Evolutionary conservation across 1,139 yeast genomes (phyloP), one percentile per base, ranked within the genome.

Genomic region (Yamadazyma pseudoaaseri): DNA sequence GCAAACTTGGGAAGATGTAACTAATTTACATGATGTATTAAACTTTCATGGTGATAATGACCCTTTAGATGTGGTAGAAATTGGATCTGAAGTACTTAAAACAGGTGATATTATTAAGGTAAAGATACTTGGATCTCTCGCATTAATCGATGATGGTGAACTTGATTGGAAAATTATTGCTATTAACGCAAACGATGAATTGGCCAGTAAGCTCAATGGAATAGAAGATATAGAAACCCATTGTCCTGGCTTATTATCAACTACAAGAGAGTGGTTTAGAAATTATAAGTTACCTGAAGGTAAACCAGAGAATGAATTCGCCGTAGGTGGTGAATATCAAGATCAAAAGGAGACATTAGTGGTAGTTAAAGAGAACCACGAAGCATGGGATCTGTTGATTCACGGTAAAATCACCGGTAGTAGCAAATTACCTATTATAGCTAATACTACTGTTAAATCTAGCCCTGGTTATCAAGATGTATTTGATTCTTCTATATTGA

Each of bases 1-100:
- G 35, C 96, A 86, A 63, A 87, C 96, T 20, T 87, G 96, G 96
- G 96, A 87, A 63, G 95, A 87, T 53, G 94, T 94, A 38, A 78
- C 77, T 48, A 58, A 56, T 29, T 58, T 66, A 38, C 79, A 81
- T 62, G 80, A 81, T 39, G 83, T 76, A 45, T 78, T 90, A 35
- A 76, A 77, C 42, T 79, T 86, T 39, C 76, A 61, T 47, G 96
- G 96, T 50, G 96, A 87, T 60, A 82, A 86, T 58, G 96, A 87
- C 68, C 96, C 96, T 28, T 70, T 87, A 51, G 96, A 87, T 54
- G 95, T 86, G 25, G 82, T 94, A 56, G 96, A 87, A 62, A 86
- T 87, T 41, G 96, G 96, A 49, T 79, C 81, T 52, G 62, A 72
- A 34, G 79, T 86, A 29, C 76, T 81, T 28, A 64, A 73, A 58